These are phyloP conservation scores for Aspergillus campestris DNA, from an alignment of 495 filamentous ascomycete genomes.

Conservation along the genomic window DNA sequence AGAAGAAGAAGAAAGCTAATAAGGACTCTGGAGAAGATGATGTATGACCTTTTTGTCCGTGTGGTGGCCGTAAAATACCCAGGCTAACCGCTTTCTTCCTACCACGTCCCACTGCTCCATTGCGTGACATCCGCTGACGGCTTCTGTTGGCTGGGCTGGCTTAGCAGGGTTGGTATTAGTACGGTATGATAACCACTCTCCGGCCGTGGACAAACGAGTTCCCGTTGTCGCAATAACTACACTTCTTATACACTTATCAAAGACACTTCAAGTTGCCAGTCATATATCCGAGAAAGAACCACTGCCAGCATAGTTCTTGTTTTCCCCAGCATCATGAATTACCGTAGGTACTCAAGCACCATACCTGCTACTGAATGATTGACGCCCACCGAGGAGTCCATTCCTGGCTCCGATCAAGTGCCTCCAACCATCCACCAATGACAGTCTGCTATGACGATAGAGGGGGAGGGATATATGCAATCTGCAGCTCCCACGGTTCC, in stretches of 20 bases:
- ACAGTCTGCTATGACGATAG: neutral
- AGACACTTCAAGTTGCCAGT: too few relatives aligned
- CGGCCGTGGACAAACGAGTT: conserved; percentile 16
- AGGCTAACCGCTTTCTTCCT: conserved; percentile 26
- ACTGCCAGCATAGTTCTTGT: neutral
- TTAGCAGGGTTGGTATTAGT: conserved; percentile 9
- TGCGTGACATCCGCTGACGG: conserved; percentile 38
- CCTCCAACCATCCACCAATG: neutral
- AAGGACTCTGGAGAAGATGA: conserved; percentile 18
- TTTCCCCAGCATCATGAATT: neutral
- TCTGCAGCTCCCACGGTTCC: conserved; percentile 1
- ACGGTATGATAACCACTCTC: conserved; percentile 18
- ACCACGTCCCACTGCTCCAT: conserved; percentile 32
- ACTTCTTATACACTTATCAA: too few relatives aligned
- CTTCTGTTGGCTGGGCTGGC: conserved; percentile 6
- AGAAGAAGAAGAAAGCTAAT: conserved; percentile 13
- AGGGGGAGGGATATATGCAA: neutral
- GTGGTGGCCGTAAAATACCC: conserved; percentile 13
- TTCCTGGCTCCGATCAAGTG: neutral
- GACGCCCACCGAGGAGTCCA: too few relatives aligned
- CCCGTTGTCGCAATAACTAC: conserved; percentile 12
- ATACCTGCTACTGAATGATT: neutral
- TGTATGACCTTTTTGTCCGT: conserved; percentile 23
- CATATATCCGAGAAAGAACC: too few relatives aligned
- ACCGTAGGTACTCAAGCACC: neutral